Evolutionary conservation across 225 moss, liverwort and hornwort genomes (phyloP).

Genomic region (Pseudisothecium myosuroides): DNA sequence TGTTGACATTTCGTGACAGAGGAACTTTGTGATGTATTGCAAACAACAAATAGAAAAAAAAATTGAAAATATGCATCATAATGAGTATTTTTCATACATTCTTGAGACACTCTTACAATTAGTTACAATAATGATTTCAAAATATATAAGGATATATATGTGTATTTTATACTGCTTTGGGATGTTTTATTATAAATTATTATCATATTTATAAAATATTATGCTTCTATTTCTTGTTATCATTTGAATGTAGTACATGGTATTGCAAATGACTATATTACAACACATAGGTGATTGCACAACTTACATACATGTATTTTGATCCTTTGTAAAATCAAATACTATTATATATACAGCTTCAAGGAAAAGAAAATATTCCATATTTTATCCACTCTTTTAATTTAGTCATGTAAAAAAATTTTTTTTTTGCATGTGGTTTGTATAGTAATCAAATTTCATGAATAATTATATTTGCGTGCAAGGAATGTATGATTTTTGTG

Average conservation of each 20-base stretch:
- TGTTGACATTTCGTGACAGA: too few relatives aligned
- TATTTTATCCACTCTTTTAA: not conserved
- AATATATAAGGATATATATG: not conserved
- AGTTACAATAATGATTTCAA: not conserved
- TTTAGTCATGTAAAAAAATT: not conserved
- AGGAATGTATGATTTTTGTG: not conserved
- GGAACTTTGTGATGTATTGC: too few relatives aligned
- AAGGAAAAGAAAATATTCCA: rapidly evolving
- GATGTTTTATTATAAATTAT: not conserved
- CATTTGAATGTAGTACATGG: not conserved
- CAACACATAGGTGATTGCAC: not conserved
- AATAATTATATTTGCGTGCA: not conserved
- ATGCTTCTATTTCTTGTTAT: not conserved
- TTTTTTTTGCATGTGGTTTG: rapidly evolving
- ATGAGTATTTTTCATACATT: not conserved
- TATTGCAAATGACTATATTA: not conserved
- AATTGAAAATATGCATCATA: not conserved
- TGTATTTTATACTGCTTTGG: not conserved
- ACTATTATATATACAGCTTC: not conserved
- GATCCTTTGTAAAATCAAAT: not conserved
- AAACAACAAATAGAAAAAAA: not conserved
- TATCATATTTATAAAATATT: not conserved
- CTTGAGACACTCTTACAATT: not conserved
- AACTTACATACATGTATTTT: not conserved
- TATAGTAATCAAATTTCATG: not conserved